phyloP scores from a whole-genome alignment of 176 grass and related monocot genomes.

The Urochloa ruziziensis region DNA sequence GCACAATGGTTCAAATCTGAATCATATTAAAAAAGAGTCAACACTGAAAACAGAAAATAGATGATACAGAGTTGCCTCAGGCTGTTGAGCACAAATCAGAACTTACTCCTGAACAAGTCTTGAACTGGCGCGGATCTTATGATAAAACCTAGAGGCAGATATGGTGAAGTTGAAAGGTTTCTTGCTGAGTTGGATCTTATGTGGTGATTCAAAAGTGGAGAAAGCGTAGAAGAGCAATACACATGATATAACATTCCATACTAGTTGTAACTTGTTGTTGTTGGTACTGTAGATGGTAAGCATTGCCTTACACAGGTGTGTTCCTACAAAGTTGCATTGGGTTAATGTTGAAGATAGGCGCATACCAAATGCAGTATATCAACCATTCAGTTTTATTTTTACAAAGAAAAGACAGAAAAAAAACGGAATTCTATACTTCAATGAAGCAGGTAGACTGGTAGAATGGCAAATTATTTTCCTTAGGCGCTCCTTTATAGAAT shows the following conservation, averaged over 20 bases:
- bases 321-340: background rate
- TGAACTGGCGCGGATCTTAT: background rate
- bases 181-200: background rate
- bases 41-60: background rate
- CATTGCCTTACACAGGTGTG: slow-evolving; percentile 13
- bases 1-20: background rate
- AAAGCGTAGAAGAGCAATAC: slow-evolving; percentile 11
- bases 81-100: background rate
- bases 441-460: background rate
- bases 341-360: slow-evolving; percentile 8
- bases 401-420: background rate
- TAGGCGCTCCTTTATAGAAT: background rate
- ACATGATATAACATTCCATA: background rate
- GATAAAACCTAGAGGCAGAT: slow-evolving; percentile 19
- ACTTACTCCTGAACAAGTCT: slow-evolving; percentile 9
- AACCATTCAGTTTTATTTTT: background rate
- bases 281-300: slow-evolving; percentile 1
- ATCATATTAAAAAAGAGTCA: background rate
- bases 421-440: background rate
- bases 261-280: slow-evolving; percentile 22
- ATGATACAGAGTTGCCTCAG: background rate
- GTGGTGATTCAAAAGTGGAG: background rate
- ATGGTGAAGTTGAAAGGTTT: background rate
- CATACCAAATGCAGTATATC: background rate
- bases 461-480: background rate